phyloP scores from a whole-genome alignment of 2,329 filamentous ascomycete genomes.

The Pseudogymnoascus sp. region DNA sequence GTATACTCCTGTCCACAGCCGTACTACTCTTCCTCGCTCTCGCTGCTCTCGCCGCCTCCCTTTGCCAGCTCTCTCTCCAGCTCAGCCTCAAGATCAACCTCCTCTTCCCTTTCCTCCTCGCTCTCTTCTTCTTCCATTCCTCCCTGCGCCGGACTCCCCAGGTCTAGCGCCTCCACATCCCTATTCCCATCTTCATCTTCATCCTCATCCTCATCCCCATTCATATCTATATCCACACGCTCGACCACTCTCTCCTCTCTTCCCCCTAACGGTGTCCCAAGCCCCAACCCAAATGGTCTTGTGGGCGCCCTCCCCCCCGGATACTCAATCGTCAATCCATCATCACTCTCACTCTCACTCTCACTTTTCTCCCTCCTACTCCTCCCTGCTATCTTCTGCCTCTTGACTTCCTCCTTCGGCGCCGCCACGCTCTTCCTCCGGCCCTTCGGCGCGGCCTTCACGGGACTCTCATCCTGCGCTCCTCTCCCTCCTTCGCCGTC shows the following conservation, averaged over 20 bases:
- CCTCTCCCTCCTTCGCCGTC: slow-evolving; percentile 34
- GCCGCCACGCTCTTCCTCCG: slow-evolving; percentile 13
- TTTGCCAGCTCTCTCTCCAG: slow-evolving; percentile 25
- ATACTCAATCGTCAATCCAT: slow-evolving; percentile 51
- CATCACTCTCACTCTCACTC: slow-evolving; percentile 43
- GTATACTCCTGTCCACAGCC: not conserved
- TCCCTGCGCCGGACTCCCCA: slow-evolving; percentile 31
- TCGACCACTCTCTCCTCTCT: not conserved
- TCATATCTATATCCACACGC: slow-evolving; percentile 30
- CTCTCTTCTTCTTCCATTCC: slow-evolving; percentile 19
- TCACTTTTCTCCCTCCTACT: slow-evolving; percentile 10
- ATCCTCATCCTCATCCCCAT: slow-evolving; percentile 29
- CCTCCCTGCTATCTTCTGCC: slow-evolving; percentile 22
- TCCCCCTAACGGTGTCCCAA: not conserved
- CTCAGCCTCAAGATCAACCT: slow-evolving; percentile 26
- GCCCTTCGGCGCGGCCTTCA: slow-evolving; percentile 13
- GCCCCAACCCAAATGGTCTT: not conserved
- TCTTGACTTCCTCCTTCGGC: slow-evolving; percentile 24
- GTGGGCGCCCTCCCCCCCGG: slow-evolving; percentile 40
- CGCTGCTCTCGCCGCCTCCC: slow-evolving; percentile 23
- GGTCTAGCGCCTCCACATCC: slow-evolving; percentile 41
- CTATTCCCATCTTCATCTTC: slow-evolving; percentile 37
- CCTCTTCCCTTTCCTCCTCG: slow-evolving; percentile 25
- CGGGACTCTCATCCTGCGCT: slow-evolving; percentile 14
- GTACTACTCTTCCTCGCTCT: slow-evolving; percentile 28